Percentiles rank a stretch among this genome's conserved stretches.
Conservation (phyloP, 1,284 basidiomycete genomes). For the Leccinum pallidistipes region DNA sequence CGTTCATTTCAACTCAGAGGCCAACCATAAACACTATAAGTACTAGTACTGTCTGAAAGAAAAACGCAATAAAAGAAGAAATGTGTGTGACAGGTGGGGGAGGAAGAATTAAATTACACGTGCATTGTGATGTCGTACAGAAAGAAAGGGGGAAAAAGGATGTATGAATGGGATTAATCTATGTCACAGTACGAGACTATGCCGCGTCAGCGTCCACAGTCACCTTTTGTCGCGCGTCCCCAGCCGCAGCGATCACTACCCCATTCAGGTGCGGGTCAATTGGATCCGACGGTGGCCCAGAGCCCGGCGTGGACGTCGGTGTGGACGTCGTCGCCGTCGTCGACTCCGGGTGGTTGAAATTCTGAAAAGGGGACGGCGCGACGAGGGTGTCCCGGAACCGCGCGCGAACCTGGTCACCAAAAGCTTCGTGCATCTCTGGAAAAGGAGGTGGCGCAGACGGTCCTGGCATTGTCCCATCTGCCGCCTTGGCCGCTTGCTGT, state of each 20-base stretch:
- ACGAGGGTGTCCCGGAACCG: constrained; percentile 67
- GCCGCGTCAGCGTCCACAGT: constrained; percentile 26
- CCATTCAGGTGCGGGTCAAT: constrained; percentile 49
- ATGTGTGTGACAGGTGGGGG: background rate
- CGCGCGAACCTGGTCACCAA: constrained; percentile 47
- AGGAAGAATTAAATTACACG: constrained; percentile 20
- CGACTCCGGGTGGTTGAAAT: constrained; percentile 34
- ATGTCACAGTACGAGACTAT: background rate
- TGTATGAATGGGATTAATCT: background rate
- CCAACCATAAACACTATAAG: background rate
- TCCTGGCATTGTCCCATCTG: constrained; percentile 38
- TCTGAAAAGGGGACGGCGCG: constrained; percentile 66
- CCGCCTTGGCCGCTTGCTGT: constrained; percentile 43
- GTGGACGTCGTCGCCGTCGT: constrained; percentile 35
- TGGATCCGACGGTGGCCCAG: constrained; percentile 41
- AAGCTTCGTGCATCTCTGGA: constrained; percentile 34
- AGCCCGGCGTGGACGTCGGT: constrained; percentile 39
- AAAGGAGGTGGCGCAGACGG: constrained; percentile 35
- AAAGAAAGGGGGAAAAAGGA: background rate
- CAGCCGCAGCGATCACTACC: constrained; percentile 24
- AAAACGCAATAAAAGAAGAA: background rate
- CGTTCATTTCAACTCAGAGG: too few relatives aligned
- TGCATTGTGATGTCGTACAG: constrained; percentile 8
- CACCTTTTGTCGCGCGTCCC: constrained; percentile 27
- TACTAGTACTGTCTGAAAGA: background rate